A percentile compares a stretch with the other conserved stretches of the same genome.
Evolutionary conservation across 306 rosid genomes (phyloP).

Genomic region (Rubus idaeus): DNA sequence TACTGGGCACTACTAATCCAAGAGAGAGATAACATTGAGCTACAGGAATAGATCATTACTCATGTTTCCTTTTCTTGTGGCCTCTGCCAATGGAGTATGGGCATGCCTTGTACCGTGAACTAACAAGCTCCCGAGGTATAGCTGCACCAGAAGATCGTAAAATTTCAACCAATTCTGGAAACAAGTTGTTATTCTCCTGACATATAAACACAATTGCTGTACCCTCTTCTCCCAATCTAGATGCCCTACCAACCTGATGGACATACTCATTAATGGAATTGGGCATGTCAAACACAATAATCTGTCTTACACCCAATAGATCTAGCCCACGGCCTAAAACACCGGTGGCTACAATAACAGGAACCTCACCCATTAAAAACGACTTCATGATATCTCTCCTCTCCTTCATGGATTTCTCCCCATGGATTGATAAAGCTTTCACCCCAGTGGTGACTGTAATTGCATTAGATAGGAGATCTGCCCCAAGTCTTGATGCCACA

Average conservation of each 20-base stretch:
- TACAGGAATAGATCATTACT: background rate
- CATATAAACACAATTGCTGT: conserved; percentile 67
- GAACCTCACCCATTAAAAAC: conserved; percentile 66
- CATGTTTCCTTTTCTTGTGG: conserved; percentile 43
- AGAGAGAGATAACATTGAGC: background rate
- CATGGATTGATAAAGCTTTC: conserved; percentile 70
- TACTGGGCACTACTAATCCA: too few species aligned
- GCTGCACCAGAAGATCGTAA: conserved; percentile 68
- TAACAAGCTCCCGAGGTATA: conserved; percentile 65
- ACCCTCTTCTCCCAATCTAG: conserved; percentile 88
- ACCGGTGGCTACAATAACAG: conserved; percentile 82
- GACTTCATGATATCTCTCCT: conserved; percentile 75
- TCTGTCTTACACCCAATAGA: conserved; percentile 73
- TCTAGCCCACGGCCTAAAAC: conserved; percentile 84
- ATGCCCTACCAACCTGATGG: conserved; percentile 87
- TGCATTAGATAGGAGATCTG: conserved; percentile 81
- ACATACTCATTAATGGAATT: conserved; percentile 77
- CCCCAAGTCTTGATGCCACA: conserved; percentile 74
- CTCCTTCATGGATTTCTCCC: conserved; percentile 81
- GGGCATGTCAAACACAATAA: conserved; percentile 81
- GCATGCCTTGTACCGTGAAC: conserved; percentile 37
- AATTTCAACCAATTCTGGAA: conserved; percentile 52
- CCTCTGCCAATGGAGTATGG: conserved; percentile 37
- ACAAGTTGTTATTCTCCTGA: conserved; percentile 62
- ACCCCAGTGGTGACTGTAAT: conserved; percentile 62